phyloP scores from a whole-genome alignment of 1,284 basidiomycete species.

The Xerocomus nothofagi region DNA sequence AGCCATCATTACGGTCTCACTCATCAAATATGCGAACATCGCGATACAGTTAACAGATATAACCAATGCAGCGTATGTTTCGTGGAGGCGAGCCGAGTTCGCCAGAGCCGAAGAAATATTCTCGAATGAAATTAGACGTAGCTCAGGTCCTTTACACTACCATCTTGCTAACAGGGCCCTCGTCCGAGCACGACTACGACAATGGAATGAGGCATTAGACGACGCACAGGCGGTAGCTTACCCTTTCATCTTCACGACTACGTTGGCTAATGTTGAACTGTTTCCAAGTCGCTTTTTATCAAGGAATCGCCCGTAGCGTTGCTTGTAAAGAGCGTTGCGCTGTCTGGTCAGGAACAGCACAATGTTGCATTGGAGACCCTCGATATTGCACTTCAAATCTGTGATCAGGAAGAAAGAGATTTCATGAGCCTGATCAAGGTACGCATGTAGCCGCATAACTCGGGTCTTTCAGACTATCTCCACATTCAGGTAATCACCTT shows the following conservation, averaged over 20 bases:
- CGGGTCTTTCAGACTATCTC: neutral
- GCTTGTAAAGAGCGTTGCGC: conserved; percentile 13
- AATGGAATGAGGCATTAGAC: conserved; percentile 15
- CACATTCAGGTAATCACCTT: conserved; percentile 11
- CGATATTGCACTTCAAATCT: conserved; percentile 2
- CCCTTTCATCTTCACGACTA: neutral
- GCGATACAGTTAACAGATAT: conserved; percentile 18
- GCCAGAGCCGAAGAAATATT: conserved; percentile 16
- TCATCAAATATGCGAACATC: neutral
- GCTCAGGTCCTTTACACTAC: neutral
- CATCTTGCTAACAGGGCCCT: conserved; percentile 24
- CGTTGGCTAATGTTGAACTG: neutral
- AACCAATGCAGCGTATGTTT: conserved; percentile 11
- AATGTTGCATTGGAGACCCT: conserved; percentile 6
- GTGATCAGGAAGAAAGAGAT: conserved; percentile 3
- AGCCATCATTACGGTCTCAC: conserved; percentile 2
- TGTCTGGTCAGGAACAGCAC: neutral
- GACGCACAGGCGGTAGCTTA: conserved; percentile 17
- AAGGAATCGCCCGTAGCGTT: conserved; percentile 8
- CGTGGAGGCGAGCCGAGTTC: conserved; percentile 11
- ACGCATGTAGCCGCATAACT: neutral
- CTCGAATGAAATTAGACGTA: conserved; percentile 13
- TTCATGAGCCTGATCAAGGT: conserved; percentile 25
- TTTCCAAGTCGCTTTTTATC: conserved; percentile 12
- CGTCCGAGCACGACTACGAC: conserved; percentile 8